Conservation (phyloP, 1,284 basidiomycete species). For the Melampsora abietis-canadensis region DNA sequence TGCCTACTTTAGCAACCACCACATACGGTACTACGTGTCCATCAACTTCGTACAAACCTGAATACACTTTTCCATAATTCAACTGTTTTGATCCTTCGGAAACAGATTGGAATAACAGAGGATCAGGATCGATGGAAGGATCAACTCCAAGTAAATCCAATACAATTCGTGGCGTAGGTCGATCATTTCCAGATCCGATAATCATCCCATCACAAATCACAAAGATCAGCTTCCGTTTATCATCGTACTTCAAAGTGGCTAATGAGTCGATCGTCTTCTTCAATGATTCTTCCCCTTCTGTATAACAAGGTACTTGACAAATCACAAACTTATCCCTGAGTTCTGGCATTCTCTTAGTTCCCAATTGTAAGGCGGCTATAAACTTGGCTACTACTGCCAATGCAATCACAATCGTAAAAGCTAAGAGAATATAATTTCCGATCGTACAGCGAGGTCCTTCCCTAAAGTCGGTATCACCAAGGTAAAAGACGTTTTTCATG, state of each 20-base stretch:
- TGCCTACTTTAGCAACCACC: slow-evolving; percentile 93
- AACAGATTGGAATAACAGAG: slow-evolving; percentile 85
- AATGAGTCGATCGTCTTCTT: slow-evolving; percentile 91
- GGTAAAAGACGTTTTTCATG: slow-evolving; percentile 76
- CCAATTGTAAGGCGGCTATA: slow-evolving; percentile 83
- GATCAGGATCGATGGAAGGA: slow-evolving; percentile 86
- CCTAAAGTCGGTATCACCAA: slow-evolving; percentile 79
- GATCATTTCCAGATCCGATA: slow-evolving; percentile 91
- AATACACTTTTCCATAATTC: slow-evolving; percentile 95
- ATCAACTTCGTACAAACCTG: slow-evolving; percentile 90
- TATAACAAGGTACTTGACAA: slow-evolving; percentile 87
- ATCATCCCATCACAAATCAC: slow-evolving; percentile 92
- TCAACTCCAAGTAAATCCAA: slow-evolving; percentile 93
- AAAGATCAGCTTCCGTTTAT: slow-evolving; percentile 93
- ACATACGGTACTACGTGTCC: slow-evolving; percentile 93
- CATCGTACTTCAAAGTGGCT: slow-evolving; percentile 86
- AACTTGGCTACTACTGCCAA: slow-evolving; percentile 81
- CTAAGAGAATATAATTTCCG: slow-evolving; percentile 80
- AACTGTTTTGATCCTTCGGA: slow-evolving; percentile 89
- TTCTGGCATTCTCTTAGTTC: slow-evolving; percentile 76
- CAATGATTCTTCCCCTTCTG: slow-evolving; percentile 92
- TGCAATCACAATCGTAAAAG: slow-evolving; percentile 74
- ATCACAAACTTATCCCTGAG: slow-evolving; percentile 94
- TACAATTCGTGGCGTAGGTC: slow-evolving; percentile 80
- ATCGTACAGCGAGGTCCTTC: slow-evolving; percentile 75